Percentiles rank a stretch among this genome's conserved stretches.
phyloP scores from a whole-genome alignment of 1,284 basidiomycete genomes.

The Leccinum variabile region DNA sequence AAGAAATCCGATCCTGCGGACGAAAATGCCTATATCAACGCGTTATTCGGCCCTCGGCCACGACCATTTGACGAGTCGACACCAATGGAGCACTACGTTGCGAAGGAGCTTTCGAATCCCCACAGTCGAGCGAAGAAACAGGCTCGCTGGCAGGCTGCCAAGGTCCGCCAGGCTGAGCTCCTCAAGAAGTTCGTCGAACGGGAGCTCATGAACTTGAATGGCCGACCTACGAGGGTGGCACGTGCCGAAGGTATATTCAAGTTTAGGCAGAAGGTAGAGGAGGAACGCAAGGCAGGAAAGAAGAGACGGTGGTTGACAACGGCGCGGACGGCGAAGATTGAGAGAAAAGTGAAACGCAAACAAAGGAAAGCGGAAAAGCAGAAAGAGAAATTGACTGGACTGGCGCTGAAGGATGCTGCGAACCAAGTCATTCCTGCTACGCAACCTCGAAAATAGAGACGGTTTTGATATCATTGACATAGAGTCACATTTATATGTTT shows the following conservation, averaged over 20 bases:
- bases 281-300: slow-evolving; percentile 58
- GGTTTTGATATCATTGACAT: slow-evolving; percentile 1
- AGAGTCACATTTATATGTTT: background rate
- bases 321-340: slow-evolving; percentile 44
- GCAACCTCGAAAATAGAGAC: slow-evolving; percentile 9
- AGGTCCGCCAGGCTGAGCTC: slow-evolving; percentile 47
- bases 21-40: slow-evolving; percentile 60
- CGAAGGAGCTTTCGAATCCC: slow-evolving; percentile 72
- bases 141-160: slow-evolving; percentile 63
- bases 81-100: slow-evolving; percentile 64
- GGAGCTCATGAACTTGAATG: slow-evolving; percentile 56
- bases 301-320: slow-evolving; percentile 57
- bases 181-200: slow-evolving; percentile 52
- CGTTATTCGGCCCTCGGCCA: slow-evolving; percentile 49
- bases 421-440: slow-evolving; percentile 66
- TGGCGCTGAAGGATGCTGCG: slow-evolving; percentile 57
- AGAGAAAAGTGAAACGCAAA: slow-evolving; percentile 51
- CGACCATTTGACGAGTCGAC: slow-evolving; percentile 47
- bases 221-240: slow-evolving; percentile 58
- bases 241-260: slow-evolving; percentile 71
- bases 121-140: slow-evolving; percentile 79
- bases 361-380: slow-evolving; percentile 60
- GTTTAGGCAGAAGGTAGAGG: slow-evolving; percentile 59
- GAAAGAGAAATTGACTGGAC: slow-evolving; percentile 57
- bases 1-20: slow-evolving; percentile 39